These are phyloP conservation scores for Podospora pseudoanserina DNA, from an alignment of 495 filamentous ascomycete genomes.

Conservation along the genomic window DNA sequence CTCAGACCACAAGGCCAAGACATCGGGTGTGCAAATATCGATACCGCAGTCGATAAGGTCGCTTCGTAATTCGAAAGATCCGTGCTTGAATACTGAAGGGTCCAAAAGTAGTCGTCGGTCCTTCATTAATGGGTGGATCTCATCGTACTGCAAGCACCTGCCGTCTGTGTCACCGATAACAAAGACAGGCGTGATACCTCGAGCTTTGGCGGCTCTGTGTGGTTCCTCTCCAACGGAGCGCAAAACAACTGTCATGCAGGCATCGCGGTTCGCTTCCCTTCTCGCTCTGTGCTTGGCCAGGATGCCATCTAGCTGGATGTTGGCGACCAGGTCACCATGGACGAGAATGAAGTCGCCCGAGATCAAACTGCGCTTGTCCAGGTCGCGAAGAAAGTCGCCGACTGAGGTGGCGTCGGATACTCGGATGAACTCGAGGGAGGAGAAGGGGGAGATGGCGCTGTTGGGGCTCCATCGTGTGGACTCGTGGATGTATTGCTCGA, in stretches of 20 bases:
- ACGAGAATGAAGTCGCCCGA: conserved; percentile 88
- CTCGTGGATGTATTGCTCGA: conserved; percentile 75
- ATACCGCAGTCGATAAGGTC: conserved; percentile 94
- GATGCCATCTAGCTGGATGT: conserved; percentile 76
- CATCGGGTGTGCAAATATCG: conserved; percentile 96
- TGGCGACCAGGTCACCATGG: conserved; percentile 91
- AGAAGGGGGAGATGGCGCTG: conserved; percentile 73
- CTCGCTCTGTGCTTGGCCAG: conserved; percentile 75
- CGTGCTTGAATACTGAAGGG: conserved; percentile 54
- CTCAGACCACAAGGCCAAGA: conserved; percentile 91
- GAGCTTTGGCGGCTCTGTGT: conserved; percentile 67
- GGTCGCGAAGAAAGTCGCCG: conserved; percentile 91
- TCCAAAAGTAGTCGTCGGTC: conserved; percentile 64
- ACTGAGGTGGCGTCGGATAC: conserved; percentile 77
- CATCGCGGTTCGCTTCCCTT: conserved; percentile 80
- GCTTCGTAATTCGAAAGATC: conserved; percentile 68
- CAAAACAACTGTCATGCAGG: conserved; percentile 97
- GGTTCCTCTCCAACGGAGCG: conserved; percentile 64
- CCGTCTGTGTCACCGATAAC: conserved; percentile 76
- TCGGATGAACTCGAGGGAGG: conserved; percentile 76
- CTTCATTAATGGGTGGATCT: conserved; percentile 52
- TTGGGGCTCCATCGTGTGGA: conserved; percentile 42
- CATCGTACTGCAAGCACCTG: conserved; percentile 90
- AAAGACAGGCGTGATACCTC: conserved; percentile 74
- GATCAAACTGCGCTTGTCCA: conserved; percentile 83